A percentile compares a stretch with the other conserved stretches of the same genome.
Evolutionary conservation across 129 eudicot species (phyloP).

Genomic region (Flaveria ramosissima): DNA sequence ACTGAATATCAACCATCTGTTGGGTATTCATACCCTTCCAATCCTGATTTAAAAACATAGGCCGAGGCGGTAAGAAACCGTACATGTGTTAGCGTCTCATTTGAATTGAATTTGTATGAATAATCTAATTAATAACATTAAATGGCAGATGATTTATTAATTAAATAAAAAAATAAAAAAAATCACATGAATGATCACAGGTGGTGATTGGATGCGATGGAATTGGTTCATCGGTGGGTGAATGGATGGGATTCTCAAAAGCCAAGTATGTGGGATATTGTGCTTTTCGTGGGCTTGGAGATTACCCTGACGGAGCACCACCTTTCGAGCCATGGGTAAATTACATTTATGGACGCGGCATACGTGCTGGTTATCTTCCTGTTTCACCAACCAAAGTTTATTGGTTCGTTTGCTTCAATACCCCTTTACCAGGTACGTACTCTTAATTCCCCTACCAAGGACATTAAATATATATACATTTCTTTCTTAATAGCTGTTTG

Average conservation of each 20-base stretch:
- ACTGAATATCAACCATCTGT: too few species aligned
- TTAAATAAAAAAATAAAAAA: too few species aligned
- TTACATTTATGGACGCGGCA: conserved; percentile 80
- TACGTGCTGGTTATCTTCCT: conserved; percentile 86
- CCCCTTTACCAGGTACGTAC: conserved; percentile 76
- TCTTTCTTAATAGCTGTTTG: neutral
- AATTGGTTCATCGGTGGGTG: conserved; percentile 74
- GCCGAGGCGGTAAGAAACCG: too few species aligned
- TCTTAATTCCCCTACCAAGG: neutral
- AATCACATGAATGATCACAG: conserved; percentile 37
- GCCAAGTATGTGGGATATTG: conserved; percentile 77
- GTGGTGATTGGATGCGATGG: conserved; percentile 95
- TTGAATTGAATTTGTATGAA: too few species aligned
- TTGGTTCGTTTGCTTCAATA: conserved; percentile 91
- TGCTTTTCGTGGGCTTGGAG: conserved; percentile 90
- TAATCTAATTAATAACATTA: too few species aligned
- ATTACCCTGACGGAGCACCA: conserved; percentile 77
- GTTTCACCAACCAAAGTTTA: conserved; percentile 86
- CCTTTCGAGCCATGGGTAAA: conserved; percentile 66
- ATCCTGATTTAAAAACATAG: too few species aligned
- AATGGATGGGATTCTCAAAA: conserved; percentile 93
- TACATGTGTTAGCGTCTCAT: too few species aligned
- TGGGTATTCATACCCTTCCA: too few species aligned
- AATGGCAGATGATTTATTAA: too few species aligned
- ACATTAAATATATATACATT: too few species aligned